Conservation (phyloP, 192 early-diverging fungal genomes). For the Oehlia diaphana region DNA sequence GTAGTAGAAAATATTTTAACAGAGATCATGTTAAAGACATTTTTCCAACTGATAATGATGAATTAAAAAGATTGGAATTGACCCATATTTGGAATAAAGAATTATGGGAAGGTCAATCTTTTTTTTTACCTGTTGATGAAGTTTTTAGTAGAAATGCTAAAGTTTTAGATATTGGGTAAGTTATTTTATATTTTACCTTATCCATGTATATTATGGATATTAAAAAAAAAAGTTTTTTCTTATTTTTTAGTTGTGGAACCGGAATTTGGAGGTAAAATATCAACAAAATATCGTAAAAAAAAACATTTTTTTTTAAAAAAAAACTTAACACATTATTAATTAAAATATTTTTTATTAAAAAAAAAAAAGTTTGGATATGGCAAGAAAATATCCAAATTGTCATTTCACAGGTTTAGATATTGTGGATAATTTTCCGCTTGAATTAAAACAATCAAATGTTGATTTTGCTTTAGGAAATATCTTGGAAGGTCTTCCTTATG, state of each 20-base stretch:
- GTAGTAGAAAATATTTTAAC: background rate
- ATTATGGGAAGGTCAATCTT: background rate
- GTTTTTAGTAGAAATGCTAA: background rate
- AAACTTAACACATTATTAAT: no score
- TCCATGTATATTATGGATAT: no score
- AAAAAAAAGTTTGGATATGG: conserved; percentile 17
- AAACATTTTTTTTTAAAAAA: no score
- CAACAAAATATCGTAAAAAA: no score
- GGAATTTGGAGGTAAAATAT: background rate
- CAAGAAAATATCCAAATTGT: conserved; percentile 30
- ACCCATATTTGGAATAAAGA: background rate
- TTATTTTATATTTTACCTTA: background rate
- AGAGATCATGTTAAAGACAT: background rate
- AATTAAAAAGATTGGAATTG: background rate
- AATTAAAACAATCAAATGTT: conserved; percentile 28
- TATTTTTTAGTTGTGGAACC: background rate
- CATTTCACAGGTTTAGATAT: conserved; percentile 36
- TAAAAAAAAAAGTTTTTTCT: no score
- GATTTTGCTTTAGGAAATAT: conserved; percentile 27
- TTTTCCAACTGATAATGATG: background rate
- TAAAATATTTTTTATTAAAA: no score
- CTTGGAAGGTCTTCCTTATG: conserved; percentile 17
- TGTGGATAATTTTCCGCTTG: background rate
- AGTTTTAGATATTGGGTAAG: background rate
- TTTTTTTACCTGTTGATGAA: background rate